Evolutionary conservation across 2,329 filamentous ascomycete genomes (phyloP).

Genomic region (Albifimbria verrucaria): DNA sequence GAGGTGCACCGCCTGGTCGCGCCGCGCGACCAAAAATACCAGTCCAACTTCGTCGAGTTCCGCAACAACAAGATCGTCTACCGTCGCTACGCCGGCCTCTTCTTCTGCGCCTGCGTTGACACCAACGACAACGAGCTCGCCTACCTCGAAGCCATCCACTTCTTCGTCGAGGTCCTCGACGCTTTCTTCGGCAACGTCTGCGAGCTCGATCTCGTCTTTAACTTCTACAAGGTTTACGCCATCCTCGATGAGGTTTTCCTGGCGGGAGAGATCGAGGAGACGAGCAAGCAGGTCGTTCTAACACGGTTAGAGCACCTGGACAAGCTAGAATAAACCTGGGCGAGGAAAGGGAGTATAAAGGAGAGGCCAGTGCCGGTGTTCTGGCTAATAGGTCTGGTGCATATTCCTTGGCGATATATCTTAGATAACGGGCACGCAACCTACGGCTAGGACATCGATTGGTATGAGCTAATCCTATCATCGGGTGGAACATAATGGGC

Average conservation of each 20-base stretch:
- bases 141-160: slow-evolving; percentile 96
- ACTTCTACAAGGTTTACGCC: slow-evolving; percentile 88
- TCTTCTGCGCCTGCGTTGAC: slow-evolving; percentile 99
- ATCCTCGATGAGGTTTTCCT: slow-evolving; percentile 98
- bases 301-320: slow-evolving; percentile 93
- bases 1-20: slow-evolving; percentile 98
- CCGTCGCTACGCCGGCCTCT: slow-evolving; percentile 92
- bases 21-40: slow-evolving; percentile 97
- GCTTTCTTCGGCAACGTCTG: slow-evolving; percentile 99
- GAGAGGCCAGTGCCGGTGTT: not conserved
- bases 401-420: too few relatives aligned
- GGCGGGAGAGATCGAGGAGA: slow-evolving; percentile 97
- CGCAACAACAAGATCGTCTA: slow-evolving; percentile 96
- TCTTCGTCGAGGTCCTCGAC: slow-evolving; percentile 98
- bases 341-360: not conserved
- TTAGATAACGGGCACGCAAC: too few relatives aligned
- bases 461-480: too few relatives aligned
- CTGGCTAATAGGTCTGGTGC: too few relatives aligned
- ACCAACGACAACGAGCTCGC: slow-evolving; percentile 98
- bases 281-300: slow-evolving; percentile 95
- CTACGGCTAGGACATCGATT: too few relatives aligned
- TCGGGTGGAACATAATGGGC: too few relatives aligned
- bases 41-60: slow-evolving; percentile 98
- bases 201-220: slow-evolving; percentile 87
- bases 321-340: slow-evolving; percentile 70